Percentiles rank a stretch among this genome's conserved stretches.
These are phyloP conservation scores for Paramecium caudatum DNA, from an alignment of 73 alveolate species.

Conservation along the genomic window DNA sequence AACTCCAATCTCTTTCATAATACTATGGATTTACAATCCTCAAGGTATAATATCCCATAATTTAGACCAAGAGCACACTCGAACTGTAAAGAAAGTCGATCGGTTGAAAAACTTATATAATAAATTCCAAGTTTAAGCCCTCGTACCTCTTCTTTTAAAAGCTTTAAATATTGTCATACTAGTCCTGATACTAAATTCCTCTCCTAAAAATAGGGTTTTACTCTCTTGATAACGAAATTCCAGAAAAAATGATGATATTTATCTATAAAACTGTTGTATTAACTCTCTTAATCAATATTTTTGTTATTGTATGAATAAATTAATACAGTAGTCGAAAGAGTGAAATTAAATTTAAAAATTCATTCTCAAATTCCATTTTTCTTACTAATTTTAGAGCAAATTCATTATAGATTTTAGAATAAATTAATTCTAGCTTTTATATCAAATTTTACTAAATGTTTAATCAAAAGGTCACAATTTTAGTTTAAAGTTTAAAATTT, in stretches of 20 bases:
- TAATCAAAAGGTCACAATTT: too few species aligned
- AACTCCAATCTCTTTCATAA: constrained; percentile 14
- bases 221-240: background rate
- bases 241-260: background rate
- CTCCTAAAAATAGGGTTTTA: constrained; percentile 7
- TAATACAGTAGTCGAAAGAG: too few species aligned
- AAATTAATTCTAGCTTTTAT: too few species aligned
- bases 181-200: constrained; percentile 46
- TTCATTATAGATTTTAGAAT: too few species aligned
- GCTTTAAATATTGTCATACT: constrained; percentile 28
- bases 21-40: background rate
- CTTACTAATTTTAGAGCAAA: too few species aligned
- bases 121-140: constrained; percentile 38
- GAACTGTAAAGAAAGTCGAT: background rate
- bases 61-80: background rate
- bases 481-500: too few species aligned
- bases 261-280: too few species aligned
- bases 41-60: background rate
- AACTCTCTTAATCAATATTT: too few species aligned
- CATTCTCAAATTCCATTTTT: too few species aligned
- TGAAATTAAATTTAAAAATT: too few species aligned
- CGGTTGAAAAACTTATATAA: constrained; percentile 41
- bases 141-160: background rate
- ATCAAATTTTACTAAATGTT: too few species aligned
- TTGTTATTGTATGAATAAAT: too few species aligned